Conservation (phyloP, 345 rosid genomes). For the Dimocarpus longan region DNA sequence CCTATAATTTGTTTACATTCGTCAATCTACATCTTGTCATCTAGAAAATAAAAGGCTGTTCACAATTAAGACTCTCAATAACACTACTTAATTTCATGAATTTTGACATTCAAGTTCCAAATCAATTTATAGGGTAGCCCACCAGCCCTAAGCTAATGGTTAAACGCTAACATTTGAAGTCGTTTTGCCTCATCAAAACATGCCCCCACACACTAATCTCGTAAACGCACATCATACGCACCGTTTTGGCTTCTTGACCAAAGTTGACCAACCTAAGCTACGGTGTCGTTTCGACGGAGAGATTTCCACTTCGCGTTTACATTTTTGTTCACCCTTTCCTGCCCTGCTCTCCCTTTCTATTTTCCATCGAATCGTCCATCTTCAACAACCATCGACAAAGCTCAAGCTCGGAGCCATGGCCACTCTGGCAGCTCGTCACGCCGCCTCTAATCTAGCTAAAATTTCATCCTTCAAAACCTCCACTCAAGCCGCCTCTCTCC, state of each 20-base stretch:
- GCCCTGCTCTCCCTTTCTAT: neutral
- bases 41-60: too few relatives aligned
- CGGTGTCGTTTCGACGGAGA: neutral
- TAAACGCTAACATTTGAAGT: neutral
- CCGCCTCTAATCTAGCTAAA: conserved; percentile 32
- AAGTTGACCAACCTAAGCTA: neutral
- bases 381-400: neutral
- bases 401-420: conserved; percentile 42
- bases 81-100: too few relatives aligned
- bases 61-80: too few relatives aligned
- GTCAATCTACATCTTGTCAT: too few relatives aligned
- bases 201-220: neutral
- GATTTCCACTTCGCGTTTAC: neutral
- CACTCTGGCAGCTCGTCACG: conserved; percentile 53
- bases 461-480: conserved; percentile 30
- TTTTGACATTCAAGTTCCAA: too few relatives aligned
- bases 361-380: neutral
- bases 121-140: too few relatives aligned
- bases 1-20: too few relatives aligned
- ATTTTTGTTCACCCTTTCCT: neutral
- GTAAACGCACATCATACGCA: neutral
- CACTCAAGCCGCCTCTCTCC: conserved; percentile 38
- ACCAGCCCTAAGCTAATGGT: too few relatives aligned
- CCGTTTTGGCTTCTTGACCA: neutral
- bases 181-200: neutral